These are phyloP conservation scores for Exserohilum turcica DNA, from an alignment of 2,329 filamentous ascomycete species.

Conservation along the genomic window DNA sequence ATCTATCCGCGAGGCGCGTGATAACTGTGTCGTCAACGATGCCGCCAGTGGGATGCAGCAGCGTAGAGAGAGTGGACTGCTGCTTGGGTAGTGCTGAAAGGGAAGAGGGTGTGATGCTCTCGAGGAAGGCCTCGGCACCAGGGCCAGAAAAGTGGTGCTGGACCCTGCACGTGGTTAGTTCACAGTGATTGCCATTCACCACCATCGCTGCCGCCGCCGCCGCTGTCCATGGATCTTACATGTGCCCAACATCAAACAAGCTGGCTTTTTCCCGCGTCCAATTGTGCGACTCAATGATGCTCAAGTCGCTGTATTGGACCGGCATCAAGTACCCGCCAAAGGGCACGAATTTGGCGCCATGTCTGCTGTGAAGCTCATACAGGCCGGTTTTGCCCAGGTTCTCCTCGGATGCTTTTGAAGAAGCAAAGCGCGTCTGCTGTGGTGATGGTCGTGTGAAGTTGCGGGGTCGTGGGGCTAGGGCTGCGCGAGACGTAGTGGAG, in stretches of 20 bases:
- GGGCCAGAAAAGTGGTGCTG: conserved; percentile 85
- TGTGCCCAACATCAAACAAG: conserved; percentile 95
- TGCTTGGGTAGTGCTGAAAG: conserved; percentile 67
- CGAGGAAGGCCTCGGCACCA: conserved; percentile 78
- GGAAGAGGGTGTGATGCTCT: conserved; percentile 80
- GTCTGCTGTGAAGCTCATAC: conserved; percentile 75
- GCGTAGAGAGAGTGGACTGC: conserved; percentile 79
- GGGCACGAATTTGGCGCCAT: conserved; percentile 93
- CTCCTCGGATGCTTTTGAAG: conserved; percentile 31
- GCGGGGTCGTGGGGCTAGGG: conserved; percentile 34
- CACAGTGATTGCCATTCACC: background rate
- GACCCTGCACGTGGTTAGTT: conserved; percentile 54
- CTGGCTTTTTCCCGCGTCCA: conserved; percentile 89
- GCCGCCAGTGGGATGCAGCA: conserved; percentile 79
- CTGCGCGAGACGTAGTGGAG: conserved; percentile 18
- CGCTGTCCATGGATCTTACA: conserved; percentile 62
- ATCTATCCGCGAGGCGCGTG: conserved; percentile 69
- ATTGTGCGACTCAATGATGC: conserved; percentile 81
- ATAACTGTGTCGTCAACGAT: conserved; percentile 96
- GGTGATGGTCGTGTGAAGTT: conserved; percentile 22
- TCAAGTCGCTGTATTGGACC: conserved; percentile 79
- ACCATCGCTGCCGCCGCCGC: background rate
- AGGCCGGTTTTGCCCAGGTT: conserved; percentile 68
- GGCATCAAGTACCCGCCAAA: conserved; percentile 95
- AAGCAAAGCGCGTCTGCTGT: conserved; percentile 35